A percentile compares a stretch with the other conserved stretches of the same genome.
Conservation (phyloP, 345 rosid genomes). For the Lumnitzera racemosa region DNA sequence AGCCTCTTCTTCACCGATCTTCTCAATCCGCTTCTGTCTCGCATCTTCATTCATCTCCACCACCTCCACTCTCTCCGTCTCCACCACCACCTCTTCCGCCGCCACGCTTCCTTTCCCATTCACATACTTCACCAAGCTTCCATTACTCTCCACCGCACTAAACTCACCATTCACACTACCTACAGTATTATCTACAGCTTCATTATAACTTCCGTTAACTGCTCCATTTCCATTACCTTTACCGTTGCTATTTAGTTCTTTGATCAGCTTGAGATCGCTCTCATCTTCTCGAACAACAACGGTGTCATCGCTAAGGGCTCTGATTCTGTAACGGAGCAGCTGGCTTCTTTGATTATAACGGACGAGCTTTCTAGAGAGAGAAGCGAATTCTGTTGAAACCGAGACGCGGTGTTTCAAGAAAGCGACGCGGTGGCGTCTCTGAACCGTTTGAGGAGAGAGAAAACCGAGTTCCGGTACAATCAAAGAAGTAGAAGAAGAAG, state of each 20-base stretch:
- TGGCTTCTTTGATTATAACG: neutral
- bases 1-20: slow-evolving; percentile 90
- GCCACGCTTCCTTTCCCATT: slow-evolving; percentile 36
- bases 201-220: neutral
- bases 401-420: slow-evolving; percentile 4
- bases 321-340: slow-evolving; percentile 36
- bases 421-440: slow-evolving; percentile 4
- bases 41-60: slow-evolving; percentile 34
- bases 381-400: slow-evolving; percentile 15
- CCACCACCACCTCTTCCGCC: slow-evolving; percentile 17
- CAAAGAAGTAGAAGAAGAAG: slow-evolving; percentile 29
- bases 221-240: slow-evolving; percentile 9
- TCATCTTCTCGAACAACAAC: slow-evolving; percentile 20
- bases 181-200: neutral
- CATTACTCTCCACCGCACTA: slow-evolving; percentile 30
- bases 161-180: slow-evolving; percentile 13
- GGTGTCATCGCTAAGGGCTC: slow-evolving; percentile 43
- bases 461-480: slow-evolving; percentile 39
- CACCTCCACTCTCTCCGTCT: slow-evolving; percentile 14
- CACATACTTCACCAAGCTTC: slow-evolving; percentile 58
- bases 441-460: slow-evolving; percentile 25
- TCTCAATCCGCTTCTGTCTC: slow-evolving; percentile 86
- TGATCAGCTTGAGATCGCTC: slow-evolving; percentile 14
- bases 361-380: slow-evolving; percentile 10
- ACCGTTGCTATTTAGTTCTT: slow-evolving; percentile 23